A percentile compares a stretch with the other conserved stretches of the same genome.
Conservation (phyloP, 805 yeast genomes). For the Saccharomyces eubayanus region DNA sequence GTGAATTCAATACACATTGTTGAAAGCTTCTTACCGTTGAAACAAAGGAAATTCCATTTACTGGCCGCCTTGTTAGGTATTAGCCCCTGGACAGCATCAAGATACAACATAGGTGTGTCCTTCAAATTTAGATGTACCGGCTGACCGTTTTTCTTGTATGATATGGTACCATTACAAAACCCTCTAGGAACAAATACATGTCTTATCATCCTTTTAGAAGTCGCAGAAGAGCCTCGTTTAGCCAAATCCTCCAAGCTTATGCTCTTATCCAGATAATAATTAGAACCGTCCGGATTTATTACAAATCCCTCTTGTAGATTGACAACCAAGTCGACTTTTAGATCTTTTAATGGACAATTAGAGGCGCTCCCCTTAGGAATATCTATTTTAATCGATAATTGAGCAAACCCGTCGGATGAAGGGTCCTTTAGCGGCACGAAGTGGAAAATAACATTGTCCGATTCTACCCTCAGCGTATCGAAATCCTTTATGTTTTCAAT, state of each 20-base stretch:
- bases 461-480: constrained; percentile 14
- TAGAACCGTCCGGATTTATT: constrained; percentile 69
- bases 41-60: constrained; percentile 80
- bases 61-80: constrained; percentile 92
- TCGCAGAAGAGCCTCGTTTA: neutral
- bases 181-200: constrained; percentile 83
- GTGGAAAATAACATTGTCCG: constrained; percentile 13
- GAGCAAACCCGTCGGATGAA: constrained; percentile 1
- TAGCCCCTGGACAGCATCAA: constrained; percentile 87
- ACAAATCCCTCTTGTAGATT: constrained; percentile 46
- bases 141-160: constrained; percentile 10
- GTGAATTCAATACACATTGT: constrained; percentile 79
- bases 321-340: constrained; percentile 16
- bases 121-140: constrained; percentile 17
- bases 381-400: constrained; percentile 2
- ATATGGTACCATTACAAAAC: constrained; percentile 50
- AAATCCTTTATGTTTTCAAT: constrained; percentile 21
- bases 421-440: constrained; percentile 3
- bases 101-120: constrained; percentile 47
- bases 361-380: constrained; percentile 3
- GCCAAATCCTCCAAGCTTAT: neutral
- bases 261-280: constrained; percentile 52
- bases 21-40: constrained; percentile 56
- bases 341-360: neutral
- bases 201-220: constrained; percentile 39